phyloP scores from a whole-genome alignment of 306 rosid species.

The Datisca glomerata region DNA sequence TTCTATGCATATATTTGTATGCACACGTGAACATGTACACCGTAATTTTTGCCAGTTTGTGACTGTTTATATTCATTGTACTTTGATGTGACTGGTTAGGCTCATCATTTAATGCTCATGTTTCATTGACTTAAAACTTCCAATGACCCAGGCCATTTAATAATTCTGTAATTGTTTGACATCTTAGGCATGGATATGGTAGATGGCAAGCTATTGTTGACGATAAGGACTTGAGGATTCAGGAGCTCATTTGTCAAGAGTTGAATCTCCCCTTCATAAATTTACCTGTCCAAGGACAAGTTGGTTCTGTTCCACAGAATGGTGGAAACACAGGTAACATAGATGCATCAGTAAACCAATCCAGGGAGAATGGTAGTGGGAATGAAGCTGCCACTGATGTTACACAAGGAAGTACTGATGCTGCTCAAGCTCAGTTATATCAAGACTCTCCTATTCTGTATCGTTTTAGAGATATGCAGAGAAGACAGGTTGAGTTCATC shows the following conservation, averaged over 20 bases:
- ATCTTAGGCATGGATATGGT: slow-evolving; percentile 89
- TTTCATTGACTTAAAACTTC: neutral
- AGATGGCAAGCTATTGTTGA: slow-evolving; percentile 98
- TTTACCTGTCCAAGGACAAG: slow-evolving; percentile 61
- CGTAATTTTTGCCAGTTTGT: too few species aligned
- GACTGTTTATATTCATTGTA: too few species aligned
- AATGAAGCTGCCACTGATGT: slow-evolving; percentile 37
- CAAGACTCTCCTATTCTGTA: slow-evolving; percentile 51
- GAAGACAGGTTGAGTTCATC: slow-evolving; percentile 86
- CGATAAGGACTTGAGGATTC: slow-evolving; percentile 83
- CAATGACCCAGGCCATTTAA: slow-evolving; percentile 1
- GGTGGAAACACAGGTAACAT: slow-evolving; percentile 31
- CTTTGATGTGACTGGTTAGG: too few species aligned
- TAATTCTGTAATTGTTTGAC: slow-evolving; percentile 11
- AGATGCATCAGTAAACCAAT: slow-evolving; percentile 38
- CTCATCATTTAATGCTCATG: neutral
- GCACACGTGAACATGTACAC: too few species aligned
- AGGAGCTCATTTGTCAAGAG: slow-evolving; percentile 87
- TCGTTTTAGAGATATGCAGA: slow-evolving; percentile 92
- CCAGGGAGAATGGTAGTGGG: slow-evolving; percentile 57
- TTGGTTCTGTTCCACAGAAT: slow-evolving; percentile 46
- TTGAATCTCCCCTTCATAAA: slow-evolving; percentile 78
- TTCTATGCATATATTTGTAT: too few species aligned
- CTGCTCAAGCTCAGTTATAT: slow-evolving; percentile 44
- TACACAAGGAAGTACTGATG: slow-evolving; percentile 46